Conservation (phyloP, 73 alveolate genomes). For the Loxodes magnus region DNA sequence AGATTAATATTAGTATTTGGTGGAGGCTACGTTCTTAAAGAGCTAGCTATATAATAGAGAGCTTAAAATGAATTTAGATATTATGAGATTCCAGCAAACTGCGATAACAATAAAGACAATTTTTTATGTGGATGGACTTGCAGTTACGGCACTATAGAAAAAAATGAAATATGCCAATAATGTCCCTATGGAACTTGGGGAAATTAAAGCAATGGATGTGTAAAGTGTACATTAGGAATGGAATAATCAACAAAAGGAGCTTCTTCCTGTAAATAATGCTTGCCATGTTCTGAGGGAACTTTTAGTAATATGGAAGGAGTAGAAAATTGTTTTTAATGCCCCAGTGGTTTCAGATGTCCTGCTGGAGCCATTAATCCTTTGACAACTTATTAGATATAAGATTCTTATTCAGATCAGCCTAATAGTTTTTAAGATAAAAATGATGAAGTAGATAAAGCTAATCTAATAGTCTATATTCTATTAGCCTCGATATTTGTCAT, state of each 20-base stretch:
- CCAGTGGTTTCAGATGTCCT: neutral
- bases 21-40: neutral
- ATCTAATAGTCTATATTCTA: neutral
- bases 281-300: neutral
- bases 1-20: neutral
- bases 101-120: neutral
- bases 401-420: neutral
- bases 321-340: neutral
- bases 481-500: neutral
- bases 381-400: neutral
- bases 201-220: neutral
- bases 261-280: neutral
- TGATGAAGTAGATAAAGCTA: neutral
- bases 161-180: neutral
- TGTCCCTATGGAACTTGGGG: neutral
- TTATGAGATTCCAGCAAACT: neutral
- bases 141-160: neutral
- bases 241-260: neutral
- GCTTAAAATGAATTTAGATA: neutral
- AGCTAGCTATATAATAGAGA: neutral
- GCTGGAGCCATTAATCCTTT: neutral
- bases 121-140: neutral
- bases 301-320: neutral
- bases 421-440: neutral
- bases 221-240: neutral